Evolutionary conservation across 2,329 filamentous ascomycete species (phyloP).

Genomic region (Talaromyces pinophilus): DNA sequence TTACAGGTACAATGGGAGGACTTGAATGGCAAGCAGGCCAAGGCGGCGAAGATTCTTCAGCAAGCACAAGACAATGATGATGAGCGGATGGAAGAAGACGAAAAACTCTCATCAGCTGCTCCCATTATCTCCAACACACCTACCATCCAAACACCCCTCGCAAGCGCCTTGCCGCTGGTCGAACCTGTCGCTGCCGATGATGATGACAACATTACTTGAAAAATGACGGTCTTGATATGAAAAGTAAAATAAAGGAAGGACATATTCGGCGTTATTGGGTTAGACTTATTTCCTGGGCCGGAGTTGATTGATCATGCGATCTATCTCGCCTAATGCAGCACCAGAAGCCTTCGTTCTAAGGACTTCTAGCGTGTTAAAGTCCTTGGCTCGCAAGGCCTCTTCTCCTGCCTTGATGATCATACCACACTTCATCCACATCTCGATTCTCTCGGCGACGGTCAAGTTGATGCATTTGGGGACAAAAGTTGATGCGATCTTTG

Average conservation of each 20-base stretch:
- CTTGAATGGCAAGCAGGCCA: slow-evolving; percentile 37
- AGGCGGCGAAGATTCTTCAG: slow-evolving; percentile 40
- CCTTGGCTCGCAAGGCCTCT: slow-evolving; percentile 81
- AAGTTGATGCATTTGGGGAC: slow-evolving; percentile 81
- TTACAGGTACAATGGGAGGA: slow-evolving; percentile 46
- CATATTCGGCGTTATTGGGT: slow-evolving; percentile 21
- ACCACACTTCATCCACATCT: slow-evolving; percentile 97
- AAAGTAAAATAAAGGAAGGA: slow-evolving; percentile 21
- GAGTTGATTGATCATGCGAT: slow-evolving; percentile 67
- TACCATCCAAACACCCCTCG: slow-evolving; percentile 25
- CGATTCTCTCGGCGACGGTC: slow-evolving; percentile 68
- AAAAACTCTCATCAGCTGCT: slow-evolving; percentile 24
- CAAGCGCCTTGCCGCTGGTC: slow-evolving; percentile 24
- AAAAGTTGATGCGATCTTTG: slow-evolving; percentile 78
- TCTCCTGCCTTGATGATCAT: slow-evolving; percentile 86
- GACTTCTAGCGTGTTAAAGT: slow-evolving; percentile 71
- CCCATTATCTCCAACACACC: neutral
- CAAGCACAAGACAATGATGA: slow-evolving; percentile 53
- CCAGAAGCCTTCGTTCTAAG: slow-evolving; percentile 73
- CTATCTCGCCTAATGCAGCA: slow-evolving; percentile 74
- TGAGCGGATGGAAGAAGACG: slow-evolving; percentile 46
- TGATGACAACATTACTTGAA: slow-evolving; percentile 49
- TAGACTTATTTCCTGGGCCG: slow-evolving; percentile 46
- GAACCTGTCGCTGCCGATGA: slow-evolving; percentile 38
- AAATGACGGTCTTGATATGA: neutral